A percentile compares a stretch with the other conserved stretches of the same genome.
Evolutionary conservation across 495 filamentous ascomycete species (phyloP).

Genomic region (Lichina pygmaea): DNA sequence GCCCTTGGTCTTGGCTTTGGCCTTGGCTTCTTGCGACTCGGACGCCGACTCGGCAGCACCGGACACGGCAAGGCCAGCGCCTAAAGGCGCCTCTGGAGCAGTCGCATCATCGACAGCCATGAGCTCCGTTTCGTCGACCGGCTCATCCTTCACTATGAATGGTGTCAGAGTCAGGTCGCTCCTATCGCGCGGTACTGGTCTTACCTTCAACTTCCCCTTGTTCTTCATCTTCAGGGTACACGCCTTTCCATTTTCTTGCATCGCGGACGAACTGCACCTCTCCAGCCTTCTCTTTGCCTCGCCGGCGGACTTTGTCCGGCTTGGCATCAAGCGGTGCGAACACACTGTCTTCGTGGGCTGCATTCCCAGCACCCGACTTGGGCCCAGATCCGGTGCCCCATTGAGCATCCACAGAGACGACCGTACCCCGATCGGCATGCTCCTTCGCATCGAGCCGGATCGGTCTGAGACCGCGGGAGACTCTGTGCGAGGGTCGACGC

Average conservation of each 20-base stretch:
- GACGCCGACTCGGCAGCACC: background rate
- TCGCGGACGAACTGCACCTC: constrained; percentile 10
- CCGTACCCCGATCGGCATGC: constrained; percentile 21
- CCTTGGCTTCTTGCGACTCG: background rate
- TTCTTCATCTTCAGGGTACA: constrained; percentile 13
- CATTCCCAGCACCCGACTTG: constrained; percentile 7
- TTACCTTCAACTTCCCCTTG: background rate
- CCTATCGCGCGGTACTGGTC: background rate
- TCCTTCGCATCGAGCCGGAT: constrained; percentile 22
- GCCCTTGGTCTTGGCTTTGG: background rate
- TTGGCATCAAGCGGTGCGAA: constrained; percentile 1
- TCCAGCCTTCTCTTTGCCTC: constrained; percentile 6
- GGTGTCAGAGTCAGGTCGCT: background rate
- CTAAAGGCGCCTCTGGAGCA: background rate
- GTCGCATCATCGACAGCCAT: constrained; percentile 3
- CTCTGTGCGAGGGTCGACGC: constrained; percentile 1
- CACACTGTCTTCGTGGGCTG: constrained; percentile 5
- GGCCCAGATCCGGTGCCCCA: constrained; percentile 18
- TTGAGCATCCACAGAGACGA: constrained; percentile 25
- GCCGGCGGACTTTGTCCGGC: background rate
- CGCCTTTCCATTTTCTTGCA: constrained; percentile 10
- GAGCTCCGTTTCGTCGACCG: constrained; percentile 10
- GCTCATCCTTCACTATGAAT: constrained; percentile 11
- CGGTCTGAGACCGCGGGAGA: constrained; percentile 15
- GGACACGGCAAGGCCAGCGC: background rate